Evolutionary conservation across 2,329 filamentous ascomycete species (phyloP), one percentile per base, ranked within the genome.

Genomic region (Xylaria sp.): DNA sequence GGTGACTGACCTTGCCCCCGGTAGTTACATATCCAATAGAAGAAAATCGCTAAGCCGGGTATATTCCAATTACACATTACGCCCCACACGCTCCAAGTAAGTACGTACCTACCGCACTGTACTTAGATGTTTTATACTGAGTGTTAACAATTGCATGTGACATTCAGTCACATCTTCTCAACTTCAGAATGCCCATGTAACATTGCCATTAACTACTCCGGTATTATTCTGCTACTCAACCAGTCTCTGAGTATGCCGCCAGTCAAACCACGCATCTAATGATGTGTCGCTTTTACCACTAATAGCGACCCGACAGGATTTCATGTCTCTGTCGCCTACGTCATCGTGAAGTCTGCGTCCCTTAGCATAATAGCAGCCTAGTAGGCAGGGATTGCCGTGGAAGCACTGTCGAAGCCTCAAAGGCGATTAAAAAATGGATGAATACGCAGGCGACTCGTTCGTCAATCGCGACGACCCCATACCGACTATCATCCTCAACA

Each of bases 391-490:
- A 66, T 56, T 32, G 63, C n/a, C 17, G 45, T 19, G 19, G 39
- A 19, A 55, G 12, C 14, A 67, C 7, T 17, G n/a, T 60, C 51
- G 34, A 50, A 24, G 21, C 4, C 19, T 2, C 34, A 27, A 27
- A 27, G 24, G 24, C 24, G 24, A 27, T 55, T 30, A 48, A 32
- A 32, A 17, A 1, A 78, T 78, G 76, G 74, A 75, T n/a, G 73
- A 78, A 19, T 68, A 69, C 36, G 64, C 45, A n/a, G 19, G 68
- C 2, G 72, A 75, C 17, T 69, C 68, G 8, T 77, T 79, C 72
- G 78, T 74, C 69, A 79, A 79, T 48, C 77, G 78, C 27, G 76
- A 77, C 54, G 78, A 78, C 50, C 76, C 78, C 7, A 78, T 79
- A 42, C 76, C 77, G 4, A 74, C 72, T 34, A 69, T 78, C 32